These are phyloP conservation scores for Mycena floridula DNA, from an alignment of 768 basidiomycete genomes.

Conservation along the genomic window DNA sequence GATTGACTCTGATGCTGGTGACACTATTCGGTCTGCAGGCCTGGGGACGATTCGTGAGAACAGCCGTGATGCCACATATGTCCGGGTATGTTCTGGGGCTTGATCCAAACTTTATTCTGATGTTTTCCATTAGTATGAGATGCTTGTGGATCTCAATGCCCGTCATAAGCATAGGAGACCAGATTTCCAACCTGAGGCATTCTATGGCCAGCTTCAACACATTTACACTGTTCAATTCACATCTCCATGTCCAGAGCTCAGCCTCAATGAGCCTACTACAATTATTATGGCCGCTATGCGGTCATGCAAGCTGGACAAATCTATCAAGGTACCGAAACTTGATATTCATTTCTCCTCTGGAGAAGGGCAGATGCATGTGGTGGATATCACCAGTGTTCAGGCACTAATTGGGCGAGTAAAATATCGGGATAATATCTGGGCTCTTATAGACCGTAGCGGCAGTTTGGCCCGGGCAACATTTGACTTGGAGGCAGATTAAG, in stretches of 20 bases:
- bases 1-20: conserved; percentile 10
- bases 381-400: conserved; percentile 5
- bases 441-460: too few species aligned
- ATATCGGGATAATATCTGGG: too few species aligned
- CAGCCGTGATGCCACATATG: conserved; percentile 13
- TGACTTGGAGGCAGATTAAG: too few species aligned
- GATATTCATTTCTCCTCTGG: conserved; percentile 1
- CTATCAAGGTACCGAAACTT: background rate
- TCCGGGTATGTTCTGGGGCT: conserved; percentile 17
- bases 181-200: too few species aligned
- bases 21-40: conserved; percentile 7
- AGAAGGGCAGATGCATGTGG: background rate
- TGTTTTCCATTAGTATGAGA: conserved; percentile 12
- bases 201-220: too few species aligned
- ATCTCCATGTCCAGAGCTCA: background rate
- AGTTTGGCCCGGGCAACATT: too few species aligned
- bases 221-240: conserved; percentile 10
- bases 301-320: background rate
- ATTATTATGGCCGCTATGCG: conserved; percentile 11
- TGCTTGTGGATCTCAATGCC: conserved; percentile 13
- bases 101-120: too few species aligned
- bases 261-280: background rate
- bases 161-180: conserved; percentile 13
- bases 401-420: conserved; percentile 6
- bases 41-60: conserved; percentile 4